Conservation (phyloP, 768 basidiomycete genomes). For the Clitopilus hobsonii region DNA sequence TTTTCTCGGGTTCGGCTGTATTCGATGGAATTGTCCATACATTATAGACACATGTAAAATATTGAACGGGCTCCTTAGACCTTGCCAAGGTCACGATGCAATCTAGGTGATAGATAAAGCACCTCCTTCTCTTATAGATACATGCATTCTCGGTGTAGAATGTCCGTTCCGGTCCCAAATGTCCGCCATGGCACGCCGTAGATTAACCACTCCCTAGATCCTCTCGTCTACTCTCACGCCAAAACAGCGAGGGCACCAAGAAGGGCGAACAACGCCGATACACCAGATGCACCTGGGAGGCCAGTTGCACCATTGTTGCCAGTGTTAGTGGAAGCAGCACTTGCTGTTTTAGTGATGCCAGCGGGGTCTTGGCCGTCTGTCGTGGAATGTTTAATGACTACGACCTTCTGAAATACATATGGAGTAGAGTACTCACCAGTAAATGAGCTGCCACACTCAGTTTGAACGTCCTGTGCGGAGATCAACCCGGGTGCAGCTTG, state of each 20-base stretch:
- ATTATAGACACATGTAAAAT: too few relatives aligned
- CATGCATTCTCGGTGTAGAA: too few relatives aligned
- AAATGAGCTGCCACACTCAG: slow-evolving; percentile 48
- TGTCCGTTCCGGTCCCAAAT: not conserved
- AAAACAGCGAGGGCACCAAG: not conserved
- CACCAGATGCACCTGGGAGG: not conserved
- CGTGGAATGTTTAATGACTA: not conserved
- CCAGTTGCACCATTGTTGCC: not conserved
- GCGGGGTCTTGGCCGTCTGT: not conserved
- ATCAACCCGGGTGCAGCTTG: slow-evolving; percentile 30
- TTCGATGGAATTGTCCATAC: too few relatives aligned
- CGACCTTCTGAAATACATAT: not conserved
- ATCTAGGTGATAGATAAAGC: not conserved
- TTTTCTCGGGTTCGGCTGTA: too few relatives aligned
- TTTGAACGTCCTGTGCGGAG: slow-evolving; percentile 19
- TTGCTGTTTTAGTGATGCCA: not conserved
- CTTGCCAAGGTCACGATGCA: not conserved
- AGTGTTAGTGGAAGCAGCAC: not conserved
- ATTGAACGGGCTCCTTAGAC: too few relatives aligned
- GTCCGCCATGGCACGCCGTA: not conserved
- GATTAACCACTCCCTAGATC: too few relatives aligned
- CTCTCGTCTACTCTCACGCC: not conserved
- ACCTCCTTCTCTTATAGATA: not conserved
- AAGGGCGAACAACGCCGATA: not conserved
- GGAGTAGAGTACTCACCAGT: slow-evolving; percentile 35